Evolutionary conservation across 2,329 filamentous ascomycete genomes (phyloP), one percentile per base, ranked within the genome.

Genomic region (Sclerotinia spermophila): DNA sequence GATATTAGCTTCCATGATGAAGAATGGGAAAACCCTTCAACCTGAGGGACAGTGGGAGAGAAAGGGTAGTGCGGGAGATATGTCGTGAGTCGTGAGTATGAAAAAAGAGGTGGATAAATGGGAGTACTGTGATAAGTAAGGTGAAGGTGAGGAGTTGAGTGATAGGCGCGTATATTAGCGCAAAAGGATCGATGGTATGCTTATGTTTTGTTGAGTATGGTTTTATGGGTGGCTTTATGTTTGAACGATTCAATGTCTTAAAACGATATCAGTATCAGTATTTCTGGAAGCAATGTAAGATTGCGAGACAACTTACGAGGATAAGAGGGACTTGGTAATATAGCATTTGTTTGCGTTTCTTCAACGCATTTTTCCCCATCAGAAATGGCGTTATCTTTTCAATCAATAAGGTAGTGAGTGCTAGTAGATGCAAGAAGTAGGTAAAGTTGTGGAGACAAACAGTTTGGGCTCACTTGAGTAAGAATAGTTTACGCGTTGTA

Each of bases 1-100:
- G 2, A 76, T 84, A 33, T 83, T 84, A 3, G 82, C 79, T 24
- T 84, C 82, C 72, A 82, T 86, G 75, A 76, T 82, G 67, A 78
- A 82, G 69, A 74, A 84, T 17, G 82, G 84, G 79, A 83, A 81
- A 75, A 84, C 82, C 8, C 24, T n/a, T 27, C 40, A 55, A 74
- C 73, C 68, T 6, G 42, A 38, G 24, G 64, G 74, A n/a, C 45
- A 68, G n/a, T 67, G 69, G 42, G 77, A 77, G 69, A 74, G 77
- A 53, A 79, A 80, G 71, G 76, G 73, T 8, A 79, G 77, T 67
- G 78, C 75, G 11, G 45, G 62, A 27, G 74, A 76, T 38, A 70
- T 79, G 74, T 77, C 77, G 68, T 79, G 68, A 70, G 33, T 19
- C 11, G 6, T 30, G 11, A 4, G 33, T 7, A 45, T 21, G 55